Conservation (phyloP, 176 grass and related monocot genomes). For the Oryza meyeriana region DNA sequence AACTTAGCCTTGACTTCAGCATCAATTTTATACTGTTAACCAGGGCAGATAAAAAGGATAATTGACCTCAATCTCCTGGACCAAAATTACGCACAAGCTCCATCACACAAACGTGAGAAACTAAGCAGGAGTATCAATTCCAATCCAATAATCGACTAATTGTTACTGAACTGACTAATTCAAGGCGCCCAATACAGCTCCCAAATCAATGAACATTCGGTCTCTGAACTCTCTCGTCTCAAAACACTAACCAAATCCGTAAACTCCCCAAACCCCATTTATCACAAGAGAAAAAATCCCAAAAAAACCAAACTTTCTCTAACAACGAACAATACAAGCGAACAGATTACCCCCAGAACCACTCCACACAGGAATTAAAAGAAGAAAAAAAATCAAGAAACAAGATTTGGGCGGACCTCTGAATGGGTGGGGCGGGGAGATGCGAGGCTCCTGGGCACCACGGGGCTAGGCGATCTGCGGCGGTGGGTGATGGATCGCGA, state of each 20-base stretch:
- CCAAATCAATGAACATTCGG: neutral
- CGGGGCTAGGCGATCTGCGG: neutral
- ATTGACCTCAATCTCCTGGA: slow-evolving; percentile 6
- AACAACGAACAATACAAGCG: neutral
- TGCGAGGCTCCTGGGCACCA: neutral
- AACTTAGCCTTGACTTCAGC: neutral
- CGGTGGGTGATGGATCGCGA: neutral
- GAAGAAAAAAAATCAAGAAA: neutral
- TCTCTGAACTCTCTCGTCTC: neutral
- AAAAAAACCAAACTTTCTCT: neutral
- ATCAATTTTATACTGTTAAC: neutral
- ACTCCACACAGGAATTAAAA: too few species aligned
- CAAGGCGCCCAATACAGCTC: neutral
- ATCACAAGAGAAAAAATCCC: neutral
- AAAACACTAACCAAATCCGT: neutral
- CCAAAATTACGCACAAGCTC: neutral
- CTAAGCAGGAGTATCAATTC: neutral
- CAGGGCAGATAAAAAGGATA: slow-evolving; percentile 3
- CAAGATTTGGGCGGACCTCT: neutral
- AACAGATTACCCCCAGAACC: neutral
- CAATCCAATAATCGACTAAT: neutral
- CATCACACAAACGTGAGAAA: neutral
- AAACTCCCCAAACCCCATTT: slow-evolving; percentile 8
- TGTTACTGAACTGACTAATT: neutral
- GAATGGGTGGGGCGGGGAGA: too few species aligned